Evolutionary conservation across 2,329 filamentous ascomycete species (phyloP).

Genomic region (Ceratocystis ficicola): DNA sequence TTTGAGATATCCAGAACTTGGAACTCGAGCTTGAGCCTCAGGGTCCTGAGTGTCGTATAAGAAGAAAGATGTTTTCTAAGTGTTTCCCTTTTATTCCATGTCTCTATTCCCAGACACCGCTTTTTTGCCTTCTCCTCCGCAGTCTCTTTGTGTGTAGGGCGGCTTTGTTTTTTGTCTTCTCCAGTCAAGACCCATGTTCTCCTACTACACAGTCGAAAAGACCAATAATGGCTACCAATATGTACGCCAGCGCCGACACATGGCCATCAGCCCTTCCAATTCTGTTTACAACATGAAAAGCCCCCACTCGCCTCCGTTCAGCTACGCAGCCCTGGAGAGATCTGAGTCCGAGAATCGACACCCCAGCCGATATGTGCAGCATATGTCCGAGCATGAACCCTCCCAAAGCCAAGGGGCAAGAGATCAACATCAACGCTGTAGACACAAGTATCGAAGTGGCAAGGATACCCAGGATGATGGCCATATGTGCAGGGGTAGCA

Average conservation of each 20-base stretch:
- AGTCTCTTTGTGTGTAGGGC: not conserved
- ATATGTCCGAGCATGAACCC: not conserved
- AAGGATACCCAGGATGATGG: not conserved
- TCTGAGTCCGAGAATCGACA: not conserved
- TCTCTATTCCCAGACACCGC: not conserved
- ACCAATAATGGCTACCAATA: constrained; percentile 8
- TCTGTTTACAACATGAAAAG: not conserved
- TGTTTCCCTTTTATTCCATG: not conserved
- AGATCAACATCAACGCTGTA: not conserved
- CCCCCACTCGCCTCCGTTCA: constrained; percentile 1
- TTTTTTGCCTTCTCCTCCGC: not conserved
- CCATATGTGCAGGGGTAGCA: not conserved
- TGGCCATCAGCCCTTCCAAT: not conserved
- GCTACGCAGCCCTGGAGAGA: not conserved
- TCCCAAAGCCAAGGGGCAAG: not conserved
- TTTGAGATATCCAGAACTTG: not conserved
- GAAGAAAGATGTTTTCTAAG: not conserved
- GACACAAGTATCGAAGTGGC: not conserved
- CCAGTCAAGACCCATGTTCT: not conserved
- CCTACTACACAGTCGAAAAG: constrained; percentile 7
- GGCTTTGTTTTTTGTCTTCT: not conserved
- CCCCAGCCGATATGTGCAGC: not conserved
- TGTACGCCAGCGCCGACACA: constrained; percentile 9
- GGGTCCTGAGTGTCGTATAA: not conserved
- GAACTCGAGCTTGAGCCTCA: not conserved